Evolutionary conservation across 441 rosid genomes (phyloP).

Genomic region (Dalechampia spathulata): DNA sequence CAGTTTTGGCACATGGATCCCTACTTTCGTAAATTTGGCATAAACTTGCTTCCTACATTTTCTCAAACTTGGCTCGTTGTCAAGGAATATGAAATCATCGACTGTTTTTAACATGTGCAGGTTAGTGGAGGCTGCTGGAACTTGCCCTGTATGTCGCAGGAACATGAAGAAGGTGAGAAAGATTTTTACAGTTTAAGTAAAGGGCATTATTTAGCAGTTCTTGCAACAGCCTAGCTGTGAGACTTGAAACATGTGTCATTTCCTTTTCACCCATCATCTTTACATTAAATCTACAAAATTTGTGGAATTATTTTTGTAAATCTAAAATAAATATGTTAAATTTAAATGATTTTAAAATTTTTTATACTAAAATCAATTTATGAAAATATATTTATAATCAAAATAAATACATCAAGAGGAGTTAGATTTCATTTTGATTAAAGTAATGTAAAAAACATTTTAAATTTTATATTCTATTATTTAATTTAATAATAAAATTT

Average conservation of each 20-base stretch:
- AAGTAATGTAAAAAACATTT: too few relatives aligned
- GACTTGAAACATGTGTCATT: slow-evolving; percentile 3
- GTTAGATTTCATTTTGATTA: too few relatives aligned
- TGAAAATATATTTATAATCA: too few relatives aligned
- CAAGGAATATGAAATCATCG: background rate
- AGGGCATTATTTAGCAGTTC: background rate
- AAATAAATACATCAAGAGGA: too few relatives aligned
- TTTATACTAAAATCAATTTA: too few relatives aligned
- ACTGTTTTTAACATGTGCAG: slow-evolving; percentile 30
- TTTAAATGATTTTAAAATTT: too few relatives aligned
- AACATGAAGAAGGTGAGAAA: slow-evolving; percentile 83
- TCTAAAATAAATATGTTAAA: too few relatives aligned
- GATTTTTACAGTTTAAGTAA: slow-evolving; percentile 67
- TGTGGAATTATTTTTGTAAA: too few relatives aligned
- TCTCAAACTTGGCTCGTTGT: background rate
- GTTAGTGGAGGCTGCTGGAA: slow-evolving; percentile 75
- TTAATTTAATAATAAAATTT: too few relatives aligned
- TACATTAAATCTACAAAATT: too few relatives aligned
- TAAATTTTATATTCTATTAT: too few relatives aligned
- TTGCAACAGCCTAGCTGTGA: slow-evolving; percentile 6
- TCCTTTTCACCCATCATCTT: background rate
- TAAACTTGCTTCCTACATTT: background rate
- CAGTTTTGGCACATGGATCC: too few relatives aligned
- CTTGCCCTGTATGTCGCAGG: slow-evolving; percentile 73
- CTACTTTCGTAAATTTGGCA: background rate